Percentiles rank a stretch among this genome's conserved stretches.
Evolutionary conservation across 2,329 filamentous ascomycete genomes (phyloP).

Genomic region (Colletotrichum musicola): DNA sequence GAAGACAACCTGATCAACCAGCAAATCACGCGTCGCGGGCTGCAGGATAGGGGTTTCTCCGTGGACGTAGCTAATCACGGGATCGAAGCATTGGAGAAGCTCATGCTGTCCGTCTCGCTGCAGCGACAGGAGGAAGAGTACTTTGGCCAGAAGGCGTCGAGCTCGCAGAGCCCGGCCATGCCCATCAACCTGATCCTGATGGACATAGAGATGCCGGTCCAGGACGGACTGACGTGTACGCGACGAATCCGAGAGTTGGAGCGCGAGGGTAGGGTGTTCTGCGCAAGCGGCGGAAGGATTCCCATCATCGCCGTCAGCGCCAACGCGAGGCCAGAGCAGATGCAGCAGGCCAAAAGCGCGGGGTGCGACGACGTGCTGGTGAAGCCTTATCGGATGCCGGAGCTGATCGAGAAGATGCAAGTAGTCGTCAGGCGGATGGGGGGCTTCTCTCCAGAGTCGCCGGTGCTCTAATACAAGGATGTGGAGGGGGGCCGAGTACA

Average conservation of each 20-base stretch:
- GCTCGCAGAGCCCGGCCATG: conserved; percentile 39
- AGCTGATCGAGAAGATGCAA: conserved; percentile 71
- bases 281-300: conserved; percentile 60
- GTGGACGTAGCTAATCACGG: conserved; percentile 70
- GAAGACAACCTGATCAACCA: conserved; percentile 74
- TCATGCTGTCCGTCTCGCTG: conserved; percentile 49
- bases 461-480: conserved; percentile 5
- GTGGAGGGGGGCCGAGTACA: neutral
- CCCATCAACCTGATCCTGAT: conserved; percentile 75
- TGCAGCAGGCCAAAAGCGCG: conserved; percentile 62
- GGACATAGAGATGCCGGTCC: conserved; percentile 83
- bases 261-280: conserved; percentile 61
- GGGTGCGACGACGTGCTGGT: conserved; percentile 75
- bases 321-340: conserved; percentile 75
- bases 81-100: conserved; percentile 65
- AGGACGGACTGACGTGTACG: conserved; percentile 78
- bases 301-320: conserved; percentile 77
- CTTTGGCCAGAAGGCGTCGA: conserved; percentile 10
- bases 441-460: conserved; percentile 28
- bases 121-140: conserved; percentile 25
- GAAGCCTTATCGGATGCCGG: conserved; percentile 77
- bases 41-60: conserved; percentile 62
- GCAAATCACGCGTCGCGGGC: conserved; percentile 64
- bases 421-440: conserved; percentile 55
- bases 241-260: conserved; percentile 74